A percentile compares a stretch with the other conserved stretches of the same genome.
These are phyloP conservation scores for Climacium dendroides DNA, from an alignment of 225 moss, liverwort and hornwort species.

Conservation along the genomic window DNA sequence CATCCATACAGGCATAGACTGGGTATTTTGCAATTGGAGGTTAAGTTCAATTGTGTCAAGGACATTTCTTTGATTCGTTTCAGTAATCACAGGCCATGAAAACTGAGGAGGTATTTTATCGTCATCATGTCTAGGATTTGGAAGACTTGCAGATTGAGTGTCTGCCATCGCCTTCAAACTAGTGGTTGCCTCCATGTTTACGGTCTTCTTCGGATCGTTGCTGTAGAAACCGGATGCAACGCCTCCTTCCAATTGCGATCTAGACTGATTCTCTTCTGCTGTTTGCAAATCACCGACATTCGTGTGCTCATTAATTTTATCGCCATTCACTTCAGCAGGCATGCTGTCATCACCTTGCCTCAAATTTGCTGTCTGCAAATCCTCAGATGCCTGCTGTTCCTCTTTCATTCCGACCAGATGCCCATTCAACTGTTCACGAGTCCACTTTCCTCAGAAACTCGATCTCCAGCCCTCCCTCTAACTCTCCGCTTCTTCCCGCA, in stretches of 20 bases:
- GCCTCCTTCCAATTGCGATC: background rate
- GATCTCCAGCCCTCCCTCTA: background rate
- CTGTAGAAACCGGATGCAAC: background rate
- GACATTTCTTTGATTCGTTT: background rate
- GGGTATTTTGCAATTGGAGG: constrained; percentile 15
- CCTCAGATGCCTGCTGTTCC: background rate
- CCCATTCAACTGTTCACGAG: background rate
- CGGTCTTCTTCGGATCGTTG: background rate
- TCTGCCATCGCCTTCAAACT: constrained; percentile 16
- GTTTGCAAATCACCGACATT: background rate
- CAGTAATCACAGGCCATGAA: background rate
- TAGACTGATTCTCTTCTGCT: background rate
- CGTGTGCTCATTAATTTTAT: background rate
- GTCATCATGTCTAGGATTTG: background rate
- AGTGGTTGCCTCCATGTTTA: background rate
- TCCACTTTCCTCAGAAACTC: background rate
- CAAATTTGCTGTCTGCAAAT: background rate
- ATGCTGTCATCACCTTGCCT: background rate
- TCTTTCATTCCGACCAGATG: background rate
- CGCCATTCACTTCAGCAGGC: background rate
- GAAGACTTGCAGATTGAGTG: background rate
- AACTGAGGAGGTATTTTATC: background rate
- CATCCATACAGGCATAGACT: constrained; percentile 34
- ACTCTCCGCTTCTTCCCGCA: background rate
- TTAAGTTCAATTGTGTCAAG: background rate